Conservation (phyloP, 305 asterid genomes). For the Fraxinus albicans region DNA sequence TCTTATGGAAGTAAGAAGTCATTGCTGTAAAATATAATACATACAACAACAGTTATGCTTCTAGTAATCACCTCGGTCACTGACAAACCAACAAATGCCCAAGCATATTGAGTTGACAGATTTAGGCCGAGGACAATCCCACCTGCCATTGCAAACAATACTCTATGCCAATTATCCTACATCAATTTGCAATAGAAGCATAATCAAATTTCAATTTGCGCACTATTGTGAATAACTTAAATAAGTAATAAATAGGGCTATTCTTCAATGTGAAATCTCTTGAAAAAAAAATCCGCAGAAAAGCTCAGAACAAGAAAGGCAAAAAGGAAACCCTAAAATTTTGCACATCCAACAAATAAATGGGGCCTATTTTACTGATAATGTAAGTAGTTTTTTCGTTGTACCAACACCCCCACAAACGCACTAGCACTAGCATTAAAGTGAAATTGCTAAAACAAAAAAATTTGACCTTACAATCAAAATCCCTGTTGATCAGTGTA, state of each 20-base stretch:
- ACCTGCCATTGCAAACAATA: constrained; percentile 81
- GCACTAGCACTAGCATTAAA: neutral
- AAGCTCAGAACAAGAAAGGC: neutral
- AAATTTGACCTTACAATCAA: neutral
- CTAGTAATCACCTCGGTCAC: constrained; percentile 77
- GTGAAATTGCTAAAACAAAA: neutral
- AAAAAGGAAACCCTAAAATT: neutral
- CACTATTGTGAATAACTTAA: neutral
- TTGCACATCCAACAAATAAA: neutral
- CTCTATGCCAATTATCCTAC: constrained; percentile 72
- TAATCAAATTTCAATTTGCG: neutral
- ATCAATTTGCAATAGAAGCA: constrained; percentile 8
- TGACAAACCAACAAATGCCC: constrained; percentile 84
- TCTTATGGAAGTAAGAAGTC: neutral
- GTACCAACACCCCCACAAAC: neutral
- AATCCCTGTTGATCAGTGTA: neutral
- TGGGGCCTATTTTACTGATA: neutral
- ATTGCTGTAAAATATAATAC: constrained; percentile 29
- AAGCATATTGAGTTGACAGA: constrained; percentile 81
- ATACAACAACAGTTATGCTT: constrained; percentile 83
- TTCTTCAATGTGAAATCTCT: neutral
- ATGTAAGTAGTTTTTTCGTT: neutral
- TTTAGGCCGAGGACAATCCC: constrained; percentile 80
- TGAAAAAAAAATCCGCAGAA: neutral
- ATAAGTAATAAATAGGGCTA: neutral